A percentile compares a stretch with the other conserved stretches of the same genome.
Conservation (phyloP, 495 filamentous ascomycete species). For the Amphirosellinia nigrospora region DNA sequence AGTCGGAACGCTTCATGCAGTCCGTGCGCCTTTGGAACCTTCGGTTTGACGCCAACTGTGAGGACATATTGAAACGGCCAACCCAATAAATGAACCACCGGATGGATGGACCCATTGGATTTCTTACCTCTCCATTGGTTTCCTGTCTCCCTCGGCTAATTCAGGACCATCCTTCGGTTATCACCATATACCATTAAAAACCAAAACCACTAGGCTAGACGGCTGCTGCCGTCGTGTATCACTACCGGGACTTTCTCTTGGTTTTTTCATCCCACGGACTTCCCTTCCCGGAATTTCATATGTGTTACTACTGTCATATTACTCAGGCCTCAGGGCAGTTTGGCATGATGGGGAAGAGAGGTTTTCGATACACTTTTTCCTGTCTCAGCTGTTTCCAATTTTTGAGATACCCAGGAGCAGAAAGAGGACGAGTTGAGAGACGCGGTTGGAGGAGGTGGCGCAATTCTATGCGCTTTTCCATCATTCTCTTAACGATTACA, state of each 20-base stretch:
- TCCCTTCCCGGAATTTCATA: conserved; percentile 38
- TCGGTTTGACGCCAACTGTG: conserved; percentile 96
- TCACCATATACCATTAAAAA: background rate
- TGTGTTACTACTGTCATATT: conserved; percentile 44
- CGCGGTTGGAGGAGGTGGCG: conserved; percentile 36
- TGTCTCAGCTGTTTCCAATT: conserved; percentile 39
- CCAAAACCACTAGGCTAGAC: conserved; percentile 30
- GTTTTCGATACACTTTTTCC: conserved; percentile 38
- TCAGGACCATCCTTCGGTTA: conserved; percentile 16
- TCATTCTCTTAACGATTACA: conserved; percentile 28
- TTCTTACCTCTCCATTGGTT: conserved; percentile 7
- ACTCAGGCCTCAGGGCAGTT: conserved; percentile 42
- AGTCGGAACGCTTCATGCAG: conserved; percentile 95
- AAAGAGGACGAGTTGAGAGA: conserved; percentile 35
- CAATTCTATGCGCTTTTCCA: conserved; percentile 36
- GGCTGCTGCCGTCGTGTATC: conserved; percentile 40
- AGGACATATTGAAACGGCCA: conserved; percentile 77
- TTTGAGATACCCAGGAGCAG: conserved; percentile 42
- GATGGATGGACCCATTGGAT: conserved; percentile 26
- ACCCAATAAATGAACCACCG: conserved; percentile 45
- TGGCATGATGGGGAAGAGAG: conserved; percentile 37
- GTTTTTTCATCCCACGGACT: conserved; percentile 38
- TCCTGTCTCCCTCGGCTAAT: background rate
- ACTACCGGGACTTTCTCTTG: conserved; percentile 38
- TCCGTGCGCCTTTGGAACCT: conserved; percentile 91